These are phyloP conservation scores for Solanum microdontum DNA, from an alignment of 257 asterid species.

Conservation along the genomic window DNA sequence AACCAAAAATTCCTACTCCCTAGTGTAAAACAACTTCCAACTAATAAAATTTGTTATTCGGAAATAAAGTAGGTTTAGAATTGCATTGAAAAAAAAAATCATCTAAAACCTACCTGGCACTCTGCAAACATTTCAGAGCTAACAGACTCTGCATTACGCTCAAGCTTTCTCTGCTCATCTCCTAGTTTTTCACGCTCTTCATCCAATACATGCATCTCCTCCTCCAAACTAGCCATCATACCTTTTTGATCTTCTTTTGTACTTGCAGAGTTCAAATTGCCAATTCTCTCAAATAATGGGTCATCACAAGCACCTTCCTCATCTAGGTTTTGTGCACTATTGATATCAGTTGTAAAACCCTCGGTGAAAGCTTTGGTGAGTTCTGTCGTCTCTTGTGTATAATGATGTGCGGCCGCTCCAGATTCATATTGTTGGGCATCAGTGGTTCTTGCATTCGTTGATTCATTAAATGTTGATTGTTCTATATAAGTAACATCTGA, in stretches of 20 bases:
- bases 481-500: conserved; percentile 7
- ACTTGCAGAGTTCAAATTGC: conserved; percentile 8
- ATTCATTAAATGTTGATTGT: neutral
- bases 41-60: neutral
- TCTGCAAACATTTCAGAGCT: conserved; percentile 88
- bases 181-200: conserved; percentile 63
- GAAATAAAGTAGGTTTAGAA: neutral
- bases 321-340: conserved; percentile 11
- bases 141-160: conserved; percentile 86
- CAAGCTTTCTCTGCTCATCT: conserved; percentile 65
- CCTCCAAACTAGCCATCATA: conserved; percentile 45
- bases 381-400: conserved; percentile 4
- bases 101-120: conserved; percentile 56
- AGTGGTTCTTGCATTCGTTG: conserved; percentile 16
- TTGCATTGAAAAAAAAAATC: neutral
- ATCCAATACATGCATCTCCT: conserved; percentile 46
- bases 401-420: conserved; percentile 16
- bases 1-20: neutral
- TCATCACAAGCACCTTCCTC: conserved; percentile 16
- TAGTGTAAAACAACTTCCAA: neutral
- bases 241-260: conserved; percentile 27
- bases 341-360: conserved; percentile 14
- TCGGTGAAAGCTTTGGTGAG: conserved; percentile 12
- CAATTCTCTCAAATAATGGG: conserved; percentile 8
- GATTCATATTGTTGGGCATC: conserved; percentile 9